Base-by-base conservation (phyloP, 2,329 filamentous ascomycete genomes). In the Hypocreales sp. region DNA sequence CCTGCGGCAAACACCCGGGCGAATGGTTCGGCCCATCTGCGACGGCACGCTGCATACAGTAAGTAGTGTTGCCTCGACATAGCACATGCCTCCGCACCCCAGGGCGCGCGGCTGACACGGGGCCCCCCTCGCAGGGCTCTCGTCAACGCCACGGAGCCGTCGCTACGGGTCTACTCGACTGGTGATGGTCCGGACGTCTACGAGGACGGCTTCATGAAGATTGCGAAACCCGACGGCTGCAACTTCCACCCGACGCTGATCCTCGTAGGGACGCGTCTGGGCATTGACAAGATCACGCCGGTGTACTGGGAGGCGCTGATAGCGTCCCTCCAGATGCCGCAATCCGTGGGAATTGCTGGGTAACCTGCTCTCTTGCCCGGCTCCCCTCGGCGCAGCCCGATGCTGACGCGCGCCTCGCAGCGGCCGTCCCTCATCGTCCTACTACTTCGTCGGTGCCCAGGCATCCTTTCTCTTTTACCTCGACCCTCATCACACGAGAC, bases 11-110 rank as follows among this genome's bases (percentile, higher is more conserved):
- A 53, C 81, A 92, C 44, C 90, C 90, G 0, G 90, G 90, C 20
- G 83, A 95, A 54, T 98, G 90, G 90, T 98, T 98, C 54, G 90
- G 90, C 0, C 90, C 90, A n/a, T 94, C 84, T 12, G 90, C 90
- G 6, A 92, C 90, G 8, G 86, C 90, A 25, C 73, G 78, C 31
- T 95, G 90, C 50, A 94, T 98, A 39, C 78, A 90, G 84, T 92
- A 58, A 50, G 79, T n/a, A n/a, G n/a, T n/a, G n/a, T n/a, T n/a
- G n/a, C n/a, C n/a, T n/a, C n/a, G n/a, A n/a, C n/a, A n/a, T n/a
- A n/a, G n/a, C n/a, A n/a, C n/a, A n/a, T n/a, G n/a, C n/a, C n/a
- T n/a, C n/a, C n/a, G n/a, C n/a, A n/a, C n/a, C n/a, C n/a, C n/a
- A n/a, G n/a, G n/a, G n/a, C n/a, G n/a, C n/a, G n/a, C n/a, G n/a